phyloP scores from a whole-genome alignment of 1,284 basidiomycete species.

The Amylostereum areolatum region DNA sequence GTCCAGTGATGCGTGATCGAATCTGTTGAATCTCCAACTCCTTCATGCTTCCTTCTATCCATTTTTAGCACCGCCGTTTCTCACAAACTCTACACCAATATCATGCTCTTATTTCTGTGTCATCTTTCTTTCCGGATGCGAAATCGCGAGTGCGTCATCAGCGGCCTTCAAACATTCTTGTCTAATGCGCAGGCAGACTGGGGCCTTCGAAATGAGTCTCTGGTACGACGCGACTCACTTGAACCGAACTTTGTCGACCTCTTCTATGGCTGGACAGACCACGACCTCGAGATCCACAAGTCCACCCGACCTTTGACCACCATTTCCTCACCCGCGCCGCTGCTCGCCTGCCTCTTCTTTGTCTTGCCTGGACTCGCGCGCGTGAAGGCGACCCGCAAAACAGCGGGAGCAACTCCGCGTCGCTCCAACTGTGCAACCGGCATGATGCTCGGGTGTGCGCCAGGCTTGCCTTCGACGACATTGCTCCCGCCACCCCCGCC shows the following conservation, averaged over 20 bases:
- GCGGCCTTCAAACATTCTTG: no score
- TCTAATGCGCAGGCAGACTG: no score
- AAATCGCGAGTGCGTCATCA: no score
- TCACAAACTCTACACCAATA: no score
- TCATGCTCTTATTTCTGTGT: no score
- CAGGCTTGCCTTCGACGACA: slow-evolving; percentile 8
- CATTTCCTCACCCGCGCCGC: slow-evolving; percentile 39
- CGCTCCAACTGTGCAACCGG: slow-evolving; percentile 54
- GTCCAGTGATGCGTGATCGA: no score
- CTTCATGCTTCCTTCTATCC: no score
- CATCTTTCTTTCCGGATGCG: no score
- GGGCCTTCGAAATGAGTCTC: no score
- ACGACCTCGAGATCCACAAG: slow-evolving; percentile 77
- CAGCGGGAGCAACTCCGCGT: no score
- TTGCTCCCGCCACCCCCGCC: not conserved
- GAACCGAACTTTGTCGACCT: slow-evolving; percentile 46
- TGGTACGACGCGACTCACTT: slow-evolving; percentile 74
- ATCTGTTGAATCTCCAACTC: no score
- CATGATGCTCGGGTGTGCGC: slow-evolving; percentile 29
- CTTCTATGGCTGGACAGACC: slow-evolving; percentile 41
- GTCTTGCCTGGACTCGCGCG: slow-evolving; percentile 23
- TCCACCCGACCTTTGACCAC: slow-evolving; percentile 67
- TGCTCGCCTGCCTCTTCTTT: slow-evolving; percentile 34
- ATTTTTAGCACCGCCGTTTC: no score
- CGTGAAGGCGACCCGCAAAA: slow-evolving; percentile 28